Evolutionary conservation across 805 yeast species (phyloP), one percentile per base, ranked within the genome.

Genomic region (Yamadazyma sp.): DNA sequence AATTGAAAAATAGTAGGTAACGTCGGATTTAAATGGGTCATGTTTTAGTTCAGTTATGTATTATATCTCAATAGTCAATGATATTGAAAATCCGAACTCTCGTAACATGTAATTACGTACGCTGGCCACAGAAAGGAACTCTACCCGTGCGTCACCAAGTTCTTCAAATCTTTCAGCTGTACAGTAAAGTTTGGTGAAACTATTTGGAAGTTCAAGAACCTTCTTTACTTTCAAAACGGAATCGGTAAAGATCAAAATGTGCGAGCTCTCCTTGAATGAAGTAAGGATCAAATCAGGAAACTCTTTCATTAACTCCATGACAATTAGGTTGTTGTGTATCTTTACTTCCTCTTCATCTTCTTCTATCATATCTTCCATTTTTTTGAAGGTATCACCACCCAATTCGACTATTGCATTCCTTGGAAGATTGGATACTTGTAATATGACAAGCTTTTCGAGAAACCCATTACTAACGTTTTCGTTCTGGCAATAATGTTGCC

Each of bases 321-420:
- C 12, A 2, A 20, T 4, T 3, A 28, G 14, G 23, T 24, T 30
- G 16, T 25, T 13, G 7, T 35, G 25, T 8, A 15, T 14, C 16
- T 31, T 34, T 9, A 30, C 42, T 16, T 28, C 23, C 2, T 40
- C 44, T 13, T 40, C 42, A 6, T 61, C 71, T 2, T 67, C 71
- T 24, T 63, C 73, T 28, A 67, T 70, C n/a, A 63, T 63, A 27
- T 69, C 69, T 3, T 65, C 73, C 12, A 46, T 44, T 2, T 54
- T 45, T 18, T 63, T 62, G 43, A 69, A 77, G 4, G 78, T 58
- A 3, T 75, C 43, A 1, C 91, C 95, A 24, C 82, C 77, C 91
- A 95, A 84, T 61, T 87, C 95, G 22, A 83, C 73, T 14, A 56
- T 54, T 0, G 90, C 88, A 26, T 66, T 64, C 36, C 72, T 74